Evolutionary conservation across 306 rosid genomes (phyloP).

Genomic region (Prunus padus): DNA sequence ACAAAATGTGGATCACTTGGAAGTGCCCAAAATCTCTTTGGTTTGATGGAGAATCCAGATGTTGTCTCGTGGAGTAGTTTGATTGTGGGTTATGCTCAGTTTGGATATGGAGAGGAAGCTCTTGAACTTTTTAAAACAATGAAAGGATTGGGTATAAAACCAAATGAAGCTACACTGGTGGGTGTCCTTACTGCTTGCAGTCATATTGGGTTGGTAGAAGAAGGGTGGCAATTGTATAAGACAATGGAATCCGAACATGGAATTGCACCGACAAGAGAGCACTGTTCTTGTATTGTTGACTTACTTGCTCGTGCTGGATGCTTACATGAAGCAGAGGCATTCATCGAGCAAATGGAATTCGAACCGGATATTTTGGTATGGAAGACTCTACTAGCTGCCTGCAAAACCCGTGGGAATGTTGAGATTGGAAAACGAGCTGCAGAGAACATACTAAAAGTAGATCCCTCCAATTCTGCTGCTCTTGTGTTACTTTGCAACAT

Average conservation of each 20-base stretch:
- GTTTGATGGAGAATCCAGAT: constrained; percentile 46
- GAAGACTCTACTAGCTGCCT: constrained; percentile 71
- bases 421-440: constrained; percentile 68
- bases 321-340: constrained; percentile 59
- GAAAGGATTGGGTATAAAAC: constrained; percentile 45
- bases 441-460: constrained; percentile 54
- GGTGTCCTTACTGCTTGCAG: constrained; percentile 80
- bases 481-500: constrained; percentile 62
- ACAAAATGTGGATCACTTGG: constrained; percentile 72
- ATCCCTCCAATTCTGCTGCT: constrained; percentile 68
- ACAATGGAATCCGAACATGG: constrained; percentile 63
- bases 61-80: constrained; percentile 86
- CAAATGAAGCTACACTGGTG: constrained; percentile 64
- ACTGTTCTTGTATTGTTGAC: constrained; percentile 78
- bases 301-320: constrained; percentile 74
- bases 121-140: constrained; percentile 56
- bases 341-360: constrained; percentile 46
- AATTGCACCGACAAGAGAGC: constrained; percentile 61
- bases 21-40: constrained; percentile 52
- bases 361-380: constrained; percentile 65
- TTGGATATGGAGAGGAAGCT: constrained; percentile 66
- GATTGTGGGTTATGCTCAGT: constrained; percentile 70
- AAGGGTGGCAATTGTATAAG: constrained; percentile 54
- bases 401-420: constrained; percentile 59
- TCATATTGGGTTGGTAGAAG: constrained; percentile 69